A percentile compares a stretch with the other conserved stretches of the same genome.
These are phyloP conservation scores for Tricholoma bakamatsutake DNA, from an alignment of 768 basidiomycete genomes.

Conservation along the genomic window DNA sequence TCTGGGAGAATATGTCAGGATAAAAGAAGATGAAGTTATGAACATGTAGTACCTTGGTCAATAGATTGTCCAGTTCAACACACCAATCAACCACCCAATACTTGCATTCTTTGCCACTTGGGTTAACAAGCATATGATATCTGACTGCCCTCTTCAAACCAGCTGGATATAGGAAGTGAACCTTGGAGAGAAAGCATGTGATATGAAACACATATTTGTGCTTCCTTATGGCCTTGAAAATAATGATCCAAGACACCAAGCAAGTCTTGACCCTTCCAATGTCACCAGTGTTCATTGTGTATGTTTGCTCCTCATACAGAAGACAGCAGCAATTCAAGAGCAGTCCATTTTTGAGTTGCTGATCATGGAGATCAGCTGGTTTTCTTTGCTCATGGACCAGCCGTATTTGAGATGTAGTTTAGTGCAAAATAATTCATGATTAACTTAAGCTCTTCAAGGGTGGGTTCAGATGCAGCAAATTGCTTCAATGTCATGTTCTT, in stretches of 20 bases:
- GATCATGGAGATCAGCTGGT: conserved; percentile 14
- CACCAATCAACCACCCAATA: no score
- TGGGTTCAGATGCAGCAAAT: conserved; percentile 22
- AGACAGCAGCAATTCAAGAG: conserved; percentile 24
- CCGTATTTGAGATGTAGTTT: conserved; percentile 12
- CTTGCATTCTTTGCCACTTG: no score
- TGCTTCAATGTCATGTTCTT: conserved; percentile 10
- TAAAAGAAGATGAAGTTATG: no score
- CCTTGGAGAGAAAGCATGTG: conserved; percentile 18
- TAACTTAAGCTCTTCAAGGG: conserved; percentile 12
- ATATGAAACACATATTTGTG: conserved; percentile 26
- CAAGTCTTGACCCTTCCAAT: conserved; percentile 22
- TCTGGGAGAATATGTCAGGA: no score
- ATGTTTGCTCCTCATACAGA: conserved; percentile 30
- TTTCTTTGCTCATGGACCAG: conserved; percentile 1
- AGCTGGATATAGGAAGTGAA: conserved; percentile 12
- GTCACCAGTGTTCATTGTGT: conserved; percentile 26
- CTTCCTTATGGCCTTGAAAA: conserved; percentile 26
- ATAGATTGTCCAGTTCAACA: no score
- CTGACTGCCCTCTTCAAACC: no score
- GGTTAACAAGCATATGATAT: no score
- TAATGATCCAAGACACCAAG: conserved; percentile 19
- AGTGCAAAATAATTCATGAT: conserved; percentile 15
- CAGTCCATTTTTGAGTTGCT: conserved; percentile 24
- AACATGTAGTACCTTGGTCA: no score